Conservation (phyloP, 208 protist species). For the Tritrichomonas foetus region DNA sequence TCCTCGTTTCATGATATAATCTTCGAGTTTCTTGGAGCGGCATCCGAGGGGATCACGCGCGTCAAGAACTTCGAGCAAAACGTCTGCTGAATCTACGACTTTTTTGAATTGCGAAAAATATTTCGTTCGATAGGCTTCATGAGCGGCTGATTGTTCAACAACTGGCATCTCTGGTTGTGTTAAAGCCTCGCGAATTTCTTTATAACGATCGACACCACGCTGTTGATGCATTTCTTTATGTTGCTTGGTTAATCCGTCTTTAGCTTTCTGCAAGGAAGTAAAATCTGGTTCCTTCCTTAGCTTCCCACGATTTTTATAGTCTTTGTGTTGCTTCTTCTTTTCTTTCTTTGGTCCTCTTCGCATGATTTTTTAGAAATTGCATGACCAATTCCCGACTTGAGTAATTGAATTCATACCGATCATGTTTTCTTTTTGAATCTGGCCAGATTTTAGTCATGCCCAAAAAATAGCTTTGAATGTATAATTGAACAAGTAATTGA, state of each 20-base stretch:
- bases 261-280: not conserved
- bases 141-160: constrained; percentile 22
- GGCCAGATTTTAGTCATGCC: no score
- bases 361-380: no score
- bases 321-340: not conserved
- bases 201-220: not conserved
- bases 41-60: constrained; percentile 51
- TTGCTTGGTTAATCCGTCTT: not conserved
- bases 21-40: constrained; percentile 42
- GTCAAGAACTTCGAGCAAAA: constrained; percentile 51
- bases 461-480: no score
- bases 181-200: not conserved
- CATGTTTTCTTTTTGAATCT: no score
- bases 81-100: constrained; percentile 42
- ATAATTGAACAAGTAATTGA: no score
- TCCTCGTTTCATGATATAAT: constrained; percentile 18
- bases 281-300: constrained; percentile 13
- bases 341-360: not conserved
- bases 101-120: constrained; percentile 41
- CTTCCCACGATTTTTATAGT: not conserved
- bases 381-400: no score
- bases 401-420: no score
- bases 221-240: not conserved
- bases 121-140: not conserved
- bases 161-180: not conserved